Percentiles rank a stretch among this genome's conserved stretches.
phyloP scores from a whole-genome alignment of 2,329 filamentous ascomycete species.

The Cadophora sp. region DNA sequence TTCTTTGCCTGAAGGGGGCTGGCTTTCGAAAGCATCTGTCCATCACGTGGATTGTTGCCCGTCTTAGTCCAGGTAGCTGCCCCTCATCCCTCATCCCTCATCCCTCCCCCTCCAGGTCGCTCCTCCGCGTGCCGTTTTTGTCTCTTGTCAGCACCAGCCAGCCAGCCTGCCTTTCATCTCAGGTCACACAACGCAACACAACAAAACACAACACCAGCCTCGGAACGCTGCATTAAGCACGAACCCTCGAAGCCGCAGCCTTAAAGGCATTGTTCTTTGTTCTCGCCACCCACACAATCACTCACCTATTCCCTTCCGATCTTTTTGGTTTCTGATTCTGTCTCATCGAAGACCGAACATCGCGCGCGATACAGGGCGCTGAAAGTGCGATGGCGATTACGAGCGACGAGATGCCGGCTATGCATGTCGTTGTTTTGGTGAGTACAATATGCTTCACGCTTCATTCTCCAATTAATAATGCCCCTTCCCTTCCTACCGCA shows the following conservation, averaged over 20 bases:
- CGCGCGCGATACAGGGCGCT: neutral
- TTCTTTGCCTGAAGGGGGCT: neutral
- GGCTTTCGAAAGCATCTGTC: neutral
- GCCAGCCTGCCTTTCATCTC: neutral
- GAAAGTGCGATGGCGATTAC: conserved; percentile 24
- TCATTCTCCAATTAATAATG: neutral
- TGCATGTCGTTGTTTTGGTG: conserved; percentile 80
- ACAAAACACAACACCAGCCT: no score
- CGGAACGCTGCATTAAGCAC: conserved; percentile 29
- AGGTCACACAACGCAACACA: conserved; percentile 19
- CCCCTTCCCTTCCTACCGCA: neutral
- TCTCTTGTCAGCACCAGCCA: neutral
- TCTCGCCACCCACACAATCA: neutral
- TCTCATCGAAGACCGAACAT: neutral
- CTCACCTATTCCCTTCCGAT: neutral
- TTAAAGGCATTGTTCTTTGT: conserved; percentile 16
- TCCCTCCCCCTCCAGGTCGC: conserved; percentile 11
- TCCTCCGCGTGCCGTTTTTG: neutral
- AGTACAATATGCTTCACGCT: conserved; percentile 46
- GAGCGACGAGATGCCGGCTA: conserved; percentile 50
- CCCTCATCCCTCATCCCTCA: neutral
- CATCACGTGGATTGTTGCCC: neutral
- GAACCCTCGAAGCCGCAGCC: conserved; percentile 9
- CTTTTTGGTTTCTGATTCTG: neutral
- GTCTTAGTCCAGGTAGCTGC: conserved; percentile 5